Evolutionary conservation across 192 early-diverging fungal species (phyloP), one percentile per base, ranked within the genome.

Genomic region (Hyaloraphidium curvatum): DNA sequence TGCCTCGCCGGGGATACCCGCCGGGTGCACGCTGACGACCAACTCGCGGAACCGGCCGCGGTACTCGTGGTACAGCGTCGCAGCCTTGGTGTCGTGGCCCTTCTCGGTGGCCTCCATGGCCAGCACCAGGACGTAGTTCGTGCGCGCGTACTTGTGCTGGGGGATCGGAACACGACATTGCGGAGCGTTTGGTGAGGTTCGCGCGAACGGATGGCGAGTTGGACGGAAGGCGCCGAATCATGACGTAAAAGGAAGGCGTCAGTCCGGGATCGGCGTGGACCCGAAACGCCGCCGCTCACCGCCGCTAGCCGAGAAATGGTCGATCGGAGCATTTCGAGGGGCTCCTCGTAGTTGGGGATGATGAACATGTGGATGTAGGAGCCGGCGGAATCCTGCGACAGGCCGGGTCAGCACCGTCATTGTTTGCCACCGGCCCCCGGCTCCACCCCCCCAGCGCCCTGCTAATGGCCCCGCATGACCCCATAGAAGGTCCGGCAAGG

Each of bases 61-160:
- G 57, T 76, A 85, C 50, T 65, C 55, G 48, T 66, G 58, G 50
- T 72, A 43, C 21, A 85, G 59, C 54, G 41, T 65, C 26, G 58
- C 64, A 17, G 81, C 79, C 58, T 85, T 85, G 25, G 52, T 50
- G 17, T 31, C 58, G 50, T 69, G 50, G 22, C 73, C 76, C n/a
- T 55, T 3, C 56, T 85, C 82, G 30, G 67, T 66, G 27, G 71
- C 79, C 62, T 85, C 82, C 82, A 85, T 85, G 19, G 82, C 82
- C 5, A 84, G 62, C 50, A 82, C 73, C 39, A 84, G 66, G 57
- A 74, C 58, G 61, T 75, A 70, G 40, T 71, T 66, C 52, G 52
- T 67, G 53, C 54, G 59, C 26, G 71, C 62, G 23, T 22, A 25
- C 17, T 48, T 5, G 43, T 48, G 43, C 43, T 48, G 43, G 14